phyloP scores from a whole-genome alignment of 257 asterid species.

The Capsicum pubescens region DNA sequence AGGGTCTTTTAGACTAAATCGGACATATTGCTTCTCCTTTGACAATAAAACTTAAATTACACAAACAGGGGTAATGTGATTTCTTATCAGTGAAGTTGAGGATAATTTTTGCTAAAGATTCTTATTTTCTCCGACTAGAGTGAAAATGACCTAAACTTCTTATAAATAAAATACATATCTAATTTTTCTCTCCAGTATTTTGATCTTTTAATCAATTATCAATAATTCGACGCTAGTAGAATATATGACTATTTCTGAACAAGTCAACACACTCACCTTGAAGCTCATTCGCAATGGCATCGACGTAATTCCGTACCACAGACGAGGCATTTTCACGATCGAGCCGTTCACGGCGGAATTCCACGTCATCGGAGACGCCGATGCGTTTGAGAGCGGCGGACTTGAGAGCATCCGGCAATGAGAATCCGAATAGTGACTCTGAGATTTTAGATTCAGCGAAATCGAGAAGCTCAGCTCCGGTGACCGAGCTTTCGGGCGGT shows the following conservation, averaged over 20 bases:
- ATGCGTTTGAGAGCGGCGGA: slow-evolving; percentile 48
- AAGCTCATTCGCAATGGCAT: slow-evolving; percentile 54
- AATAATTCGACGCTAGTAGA: neutral
- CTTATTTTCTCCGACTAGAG: neutral
- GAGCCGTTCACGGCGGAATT: slow-evolving; percentile 43
- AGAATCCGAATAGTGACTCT: slow-evolving; percentile 46
- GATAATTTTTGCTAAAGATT: neutral
- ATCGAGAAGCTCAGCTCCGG: slow-evolving; percentile 51
- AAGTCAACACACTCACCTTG: slow-evolving; percentile 53
- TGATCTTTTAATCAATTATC: neutral
- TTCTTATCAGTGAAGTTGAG: neutral
- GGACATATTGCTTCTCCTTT: neutral
- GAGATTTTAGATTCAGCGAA: slow-evolving; percentile 56
- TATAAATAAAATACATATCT: neutral
- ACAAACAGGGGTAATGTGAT: neutral
- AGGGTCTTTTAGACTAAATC: neutral
- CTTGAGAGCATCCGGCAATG: slow-evolving; percentile 50
- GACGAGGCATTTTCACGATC: slow-evolving; percentile 48
- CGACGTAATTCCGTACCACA: slow-evolving; percentile 44
- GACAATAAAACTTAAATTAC: too few relatives aligned
- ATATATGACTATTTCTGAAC: neutral
- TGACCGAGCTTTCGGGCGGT: slow-evolving; percentile 31
- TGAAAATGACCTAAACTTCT: neutral
- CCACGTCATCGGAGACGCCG: slow-evolving; percentile 39
- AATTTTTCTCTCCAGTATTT: neutral